A percentile compares a stretch with the other conserved stretches of the same genome.
Evolutionary conservation across 768 basidiomycete genomes (phyloP).

Genomic region (Tylopilus cervinicoccineus): DNA sequence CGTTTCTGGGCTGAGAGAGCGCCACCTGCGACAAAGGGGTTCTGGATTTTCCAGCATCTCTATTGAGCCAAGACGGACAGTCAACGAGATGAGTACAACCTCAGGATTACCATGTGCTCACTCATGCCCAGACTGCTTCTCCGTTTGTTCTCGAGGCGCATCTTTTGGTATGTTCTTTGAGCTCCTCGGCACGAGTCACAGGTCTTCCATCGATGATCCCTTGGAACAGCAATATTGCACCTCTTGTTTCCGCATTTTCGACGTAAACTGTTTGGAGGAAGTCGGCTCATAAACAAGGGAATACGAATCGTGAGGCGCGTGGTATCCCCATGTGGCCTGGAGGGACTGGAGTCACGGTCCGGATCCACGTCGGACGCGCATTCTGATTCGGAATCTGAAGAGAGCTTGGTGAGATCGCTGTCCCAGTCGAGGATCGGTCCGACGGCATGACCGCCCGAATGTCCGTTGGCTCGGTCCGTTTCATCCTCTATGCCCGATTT

Average conservation of each 20-base stretch:
- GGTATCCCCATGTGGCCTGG: background rate
- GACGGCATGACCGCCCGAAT: background rate
- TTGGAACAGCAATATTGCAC: constrained; percentile 34
- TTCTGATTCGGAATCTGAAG: constrained; percentile 13
- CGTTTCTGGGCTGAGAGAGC: constrained; percentile 4
- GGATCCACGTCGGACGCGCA: background rate
- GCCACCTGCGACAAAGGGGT: background rate
- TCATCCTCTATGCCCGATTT: constrained; percentile 2
- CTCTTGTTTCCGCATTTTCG: constrained; percentile 32
- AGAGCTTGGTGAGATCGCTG: constrained; percentile 22
- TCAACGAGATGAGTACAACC: constrained; percentile 15
- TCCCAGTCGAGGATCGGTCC: constrained; percentile 16
- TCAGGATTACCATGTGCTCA: background rate
- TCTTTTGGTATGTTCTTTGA: constrained; percentile 34
- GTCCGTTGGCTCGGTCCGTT: background rate
- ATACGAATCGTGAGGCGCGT: constrained; percentile 18
- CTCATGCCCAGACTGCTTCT: constrained; percentile 3
- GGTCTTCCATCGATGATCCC: constrained; percentile 38
- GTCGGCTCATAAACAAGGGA: constrained; percentile 18
- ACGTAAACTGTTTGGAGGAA: constrained; percentile 2
- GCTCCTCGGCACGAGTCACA: constrained; percentile 41
- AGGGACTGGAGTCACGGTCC: background rate
- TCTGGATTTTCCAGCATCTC: background rate
- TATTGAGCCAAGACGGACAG: constrained; percentile 6
- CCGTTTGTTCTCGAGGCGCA: constrained; percentile 21